Conservation (phyloP, 768 basidiomycete species). For the Termitomyces bulborhizus region DNA sequence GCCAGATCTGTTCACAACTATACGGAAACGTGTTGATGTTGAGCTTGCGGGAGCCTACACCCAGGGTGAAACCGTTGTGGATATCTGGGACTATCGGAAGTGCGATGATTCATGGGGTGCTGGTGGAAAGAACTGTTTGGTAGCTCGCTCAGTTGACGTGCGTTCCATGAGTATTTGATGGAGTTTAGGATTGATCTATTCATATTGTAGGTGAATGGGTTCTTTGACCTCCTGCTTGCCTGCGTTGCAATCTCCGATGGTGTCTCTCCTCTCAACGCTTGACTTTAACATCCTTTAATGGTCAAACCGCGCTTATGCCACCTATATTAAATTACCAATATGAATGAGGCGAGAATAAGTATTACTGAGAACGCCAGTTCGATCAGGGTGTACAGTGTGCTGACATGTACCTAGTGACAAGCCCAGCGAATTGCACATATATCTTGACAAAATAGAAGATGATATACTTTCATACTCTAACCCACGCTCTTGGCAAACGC, state of each 20-base stretch:
- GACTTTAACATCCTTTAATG: not conserved
- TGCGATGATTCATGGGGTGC: constrained; percentile 69
- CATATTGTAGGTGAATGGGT: constrained; percentile 47
- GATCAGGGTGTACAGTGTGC: not conserved
- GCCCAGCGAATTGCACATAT: not conserved
- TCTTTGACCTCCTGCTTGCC: constrained; percentile 61
- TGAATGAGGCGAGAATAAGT: too few relatives aligned
- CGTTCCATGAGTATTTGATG: constrained; percentile 12
- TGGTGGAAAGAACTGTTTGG: constrained; percentile 69
- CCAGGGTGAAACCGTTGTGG: constrained; percentile 75
- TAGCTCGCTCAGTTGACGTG: constrained; percentile 66
- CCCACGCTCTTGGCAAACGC: constrained; percentile 28
- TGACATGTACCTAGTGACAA: not conserved
- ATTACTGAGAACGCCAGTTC: not conserved
- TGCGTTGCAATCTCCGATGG: constrained; percentile 53
- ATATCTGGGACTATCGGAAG: constrained; percentile 58
- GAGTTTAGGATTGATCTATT: not conserved
- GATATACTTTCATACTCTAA: not conserved
- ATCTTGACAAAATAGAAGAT: not conserved
- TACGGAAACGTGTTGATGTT: constrained; percentile 76
- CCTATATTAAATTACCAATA: too few relatives aligned
- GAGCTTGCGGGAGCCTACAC: constrained; percentile 65
- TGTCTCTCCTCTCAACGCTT: constrained; percentile 53
- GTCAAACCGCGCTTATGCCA: too few relatives aligned
- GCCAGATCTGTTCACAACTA: constrained; percentile 59